Conservation (phyloP, 768 basidiomycete species). For the Mycena olivaceomarginata region DNA sequence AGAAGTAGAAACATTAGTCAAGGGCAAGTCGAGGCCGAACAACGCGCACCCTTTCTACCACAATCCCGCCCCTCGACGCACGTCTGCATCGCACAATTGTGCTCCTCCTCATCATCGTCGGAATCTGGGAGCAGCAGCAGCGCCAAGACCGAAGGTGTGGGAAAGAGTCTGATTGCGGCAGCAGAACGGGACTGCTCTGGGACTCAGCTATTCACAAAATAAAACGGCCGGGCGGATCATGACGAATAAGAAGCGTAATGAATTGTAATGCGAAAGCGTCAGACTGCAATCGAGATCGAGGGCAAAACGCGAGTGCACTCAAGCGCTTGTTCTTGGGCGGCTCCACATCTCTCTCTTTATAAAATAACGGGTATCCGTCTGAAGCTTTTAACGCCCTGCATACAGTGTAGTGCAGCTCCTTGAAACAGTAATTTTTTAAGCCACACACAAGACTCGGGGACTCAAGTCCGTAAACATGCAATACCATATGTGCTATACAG, state of each 20-base stretch:
- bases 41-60: not conserved
- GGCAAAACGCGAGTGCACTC: conserved; percentile 2
- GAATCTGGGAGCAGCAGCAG: conserved; percentile 9
- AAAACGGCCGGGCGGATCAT: conserved; percentile 5
- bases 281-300: not conserved
- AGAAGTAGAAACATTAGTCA: conserved; percentile 1
- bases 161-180: not conserved
- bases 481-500: too few relatives aligned
- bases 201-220: not conserved
- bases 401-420: too few relatives aligned
- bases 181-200: conserved; percentile 5
- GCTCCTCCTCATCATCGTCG: not conserved
- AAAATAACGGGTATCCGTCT: too few relatives aligned
- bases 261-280: conserved; percentile 5
- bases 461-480: too few relatives aligned
- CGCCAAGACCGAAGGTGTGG: not conserved
- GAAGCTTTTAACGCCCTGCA: too few relatives aligned
- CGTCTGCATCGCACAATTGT: conserved; percentile 7
- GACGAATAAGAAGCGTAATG: conserved; percentile 1
- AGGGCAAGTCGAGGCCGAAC: conserved; percentile 1
- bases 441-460: too few relatives aligned
- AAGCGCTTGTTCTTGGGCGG: not conserved
- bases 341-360: not conserved
- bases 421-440: too few relatives aligned
- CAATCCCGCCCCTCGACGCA: conserved; percentile 5